Base-by-base conservation (phyloP, 306 rosid species). In the Comarum palustre region DNA sequence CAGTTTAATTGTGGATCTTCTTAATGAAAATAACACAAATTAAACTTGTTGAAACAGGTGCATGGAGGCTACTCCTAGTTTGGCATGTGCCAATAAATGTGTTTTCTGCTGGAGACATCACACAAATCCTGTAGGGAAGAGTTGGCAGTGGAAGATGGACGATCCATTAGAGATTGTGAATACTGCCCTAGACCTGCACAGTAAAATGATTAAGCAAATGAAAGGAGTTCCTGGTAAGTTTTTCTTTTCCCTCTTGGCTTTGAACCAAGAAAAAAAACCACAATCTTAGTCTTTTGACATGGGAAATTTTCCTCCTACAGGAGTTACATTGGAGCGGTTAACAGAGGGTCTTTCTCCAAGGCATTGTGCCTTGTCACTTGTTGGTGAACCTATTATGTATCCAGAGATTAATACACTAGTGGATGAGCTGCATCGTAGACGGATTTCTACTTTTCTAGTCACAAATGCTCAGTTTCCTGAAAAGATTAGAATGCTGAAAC, bases 101-200 rank as follows among this genome's bases (percentile, higher is more conserved):
- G 99, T 94, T 75, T 94, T 94, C 87, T 94, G 99, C 83, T 94
- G 99, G 99, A 88, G 99, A 73, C 99, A 94, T 83, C 99, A 94
- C 81, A 89, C 99, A 65, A 94, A 94, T 84, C 99, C 99, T 22
- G 97, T 94, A 2, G 99, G 90, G 69, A 94, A 88, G 87, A 94
- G 99, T 84, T 91, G 99, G 99, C 91, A 86, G 82, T 94, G 99
- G 99, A 73, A 90, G 91, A 94, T 94, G 97, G 99, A 94, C 66
- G 97, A 88, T 82, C 97, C 99, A 20, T 31, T 89, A 74, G 86
- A 82, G 77, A 91, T 94, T 58, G 96, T 94, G 82, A 90, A 94
- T 69, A 77, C 97, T 64, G 97, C 99, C 64, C 64, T 94, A 74
- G 85, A 89, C 34, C 88, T 82, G 68, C 99, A 94, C 75, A 79